phyloP scores from a whole-genome alignment of 768 basidiomycete species.

The Amanita molliuscula region DNA sequence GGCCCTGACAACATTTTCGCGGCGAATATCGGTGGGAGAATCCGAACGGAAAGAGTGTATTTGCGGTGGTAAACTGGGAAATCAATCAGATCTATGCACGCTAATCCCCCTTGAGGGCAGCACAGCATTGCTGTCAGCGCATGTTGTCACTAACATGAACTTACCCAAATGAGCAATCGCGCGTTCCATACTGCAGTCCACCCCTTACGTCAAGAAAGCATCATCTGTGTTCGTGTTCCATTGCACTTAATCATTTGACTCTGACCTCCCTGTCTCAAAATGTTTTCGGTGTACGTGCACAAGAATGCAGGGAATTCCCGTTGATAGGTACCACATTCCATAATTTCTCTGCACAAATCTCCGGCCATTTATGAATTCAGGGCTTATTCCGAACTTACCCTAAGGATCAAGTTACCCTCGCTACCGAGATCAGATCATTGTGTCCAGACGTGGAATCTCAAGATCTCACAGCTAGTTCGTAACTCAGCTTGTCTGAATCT shows the following conservation, averaged over 20 bases:
- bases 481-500: not conserved
- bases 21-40: not conserved
- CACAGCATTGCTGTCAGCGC: not conserved
- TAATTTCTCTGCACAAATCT: not conserved
- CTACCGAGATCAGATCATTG: slow-evolving; percentile 3
- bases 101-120: slow-evolving; percentile 3
- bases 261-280: not conserved
- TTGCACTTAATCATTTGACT: not conserved
- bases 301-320: not conserved
- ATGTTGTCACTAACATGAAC: not conserved
- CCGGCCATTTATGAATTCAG: slow-evolving; percentile 3
- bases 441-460: slow-evolving; percentile 1
- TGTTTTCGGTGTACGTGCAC: not conserved
- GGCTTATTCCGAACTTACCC: not conserved
- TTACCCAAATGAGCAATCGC: not conserved
- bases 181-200: not conserved
- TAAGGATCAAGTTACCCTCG: slow-evolving; percentile 2
- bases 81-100: not conserved
- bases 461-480: slow-evolving; percentile 5
- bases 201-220: not conserved
- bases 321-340: not conserved
- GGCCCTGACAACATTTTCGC: not conserved
- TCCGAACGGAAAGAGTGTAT: not conserved
- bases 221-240: not conserved
- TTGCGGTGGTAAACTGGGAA: not conserved